Base-by-base conservation (phyloP, 371 early-diverging fungal species). In the Rhizopus sp. region DNA sequence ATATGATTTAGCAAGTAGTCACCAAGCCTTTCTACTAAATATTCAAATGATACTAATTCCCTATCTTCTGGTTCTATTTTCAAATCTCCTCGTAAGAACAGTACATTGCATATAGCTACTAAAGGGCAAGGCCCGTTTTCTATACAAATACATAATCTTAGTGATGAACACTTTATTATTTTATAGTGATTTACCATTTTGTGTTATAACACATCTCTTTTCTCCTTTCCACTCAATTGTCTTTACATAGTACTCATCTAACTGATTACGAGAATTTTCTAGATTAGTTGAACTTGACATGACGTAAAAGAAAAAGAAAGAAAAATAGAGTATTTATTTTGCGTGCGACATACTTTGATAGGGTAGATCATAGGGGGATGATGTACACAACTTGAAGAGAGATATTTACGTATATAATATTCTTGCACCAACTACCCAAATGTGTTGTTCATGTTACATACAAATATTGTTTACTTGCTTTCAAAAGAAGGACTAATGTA, bases 81-180 rank as follows among this genome's bases (percentile, higher is more conserved):
- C 29, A 96, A 78, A 50, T 87, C 87, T 8, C 89, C 90, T 12
- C 89, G 82, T 23, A 95, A 73, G 12, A 93, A 76, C 48, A 95
- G 72, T 1, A 90, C 90, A 68, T 96, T 96, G 69, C 88, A 84
- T 9, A 96, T 80, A 6, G 94, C 92, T 0, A 95, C 78, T 47
- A 96, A 64, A 15, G 96, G 96, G 66, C 96, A 96, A 0, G 96
- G 96, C 0, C 96, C 95, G 70, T 96, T 94, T 56, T 86, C 85
- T 83, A 67, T 8, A 31, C 16, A 23, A 32, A 50, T 30, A 29
- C 13, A 50, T 37, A 51, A 42, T 23, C 31, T 38, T 44, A 7
- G 2, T 15, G n/a, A 10, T 10, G 13, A 10, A 16, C 4, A 13
- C 33, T 39, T 51, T 60, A 53, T 40, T 50, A 16, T 6, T 35